A percentile compares a stretch with the other conserved stretches of the same genome.
Conservation (phyloP, 805 yeast genomes). For the Zygosaccharomyces bisporus region DNA sequence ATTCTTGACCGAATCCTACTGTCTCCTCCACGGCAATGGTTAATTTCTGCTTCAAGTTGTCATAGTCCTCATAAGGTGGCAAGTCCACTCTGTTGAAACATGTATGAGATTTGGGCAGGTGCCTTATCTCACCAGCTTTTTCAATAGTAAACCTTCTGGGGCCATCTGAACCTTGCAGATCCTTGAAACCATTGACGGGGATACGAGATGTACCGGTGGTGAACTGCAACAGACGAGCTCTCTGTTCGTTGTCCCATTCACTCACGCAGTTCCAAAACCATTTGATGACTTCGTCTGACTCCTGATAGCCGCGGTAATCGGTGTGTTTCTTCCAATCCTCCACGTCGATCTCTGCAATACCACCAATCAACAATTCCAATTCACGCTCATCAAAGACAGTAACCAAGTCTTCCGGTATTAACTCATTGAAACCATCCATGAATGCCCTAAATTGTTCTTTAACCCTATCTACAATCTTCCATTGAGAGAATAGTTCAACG, state of each 20-base stretch:
- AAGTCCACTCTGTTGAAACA: constrained; percentile 98
- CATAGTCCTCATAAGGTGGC: constrained; percentile 88
- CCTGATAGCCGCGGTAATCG: constrained; percentile 97
- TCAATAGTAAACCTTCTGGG: constrained; percentile 98
- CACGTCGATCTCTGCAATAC: constrained; percentile 94
- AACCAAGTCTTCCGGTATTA: constrained; percentile 94
- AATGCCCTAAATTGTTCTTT: constrained; percentile 96
- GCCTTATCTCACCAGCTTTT: constrained; percentile 91
- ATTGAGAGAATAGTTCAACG: constrained; percentile 90
- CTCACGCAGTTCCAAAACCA: constrained; percentile 98
- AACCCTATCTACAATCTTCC: constrained; percentile 91
- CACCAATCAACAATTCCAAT: constrained; percentile 93
- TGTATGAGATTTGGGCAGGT: constrained; percentile 95
- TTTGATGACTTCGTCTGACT: constrained; percentile 91
- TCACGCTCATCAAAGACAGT: constrained; percentile 98
- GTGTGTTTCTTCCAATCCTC: constrained; percentile 99
- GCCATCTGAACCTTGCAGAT: constrained; percentile 97
- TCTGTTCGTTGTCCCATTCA: constrained; percentile 95
- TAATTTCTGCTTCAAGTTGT: constrained; percentile 79
- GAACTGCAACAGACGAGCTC: constrained; percentile 91
- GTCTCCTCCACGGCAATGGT: constrained; percentile 98
- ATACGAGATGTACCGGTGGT: constrained; percentile 99
- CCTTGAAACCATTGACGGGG: constrained; percentile 98
- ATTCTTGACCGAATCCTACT: constrained; percentile 98
- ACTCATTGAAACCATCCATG: constrained; percentile 94